phyloP scores from a whole-genome alignment of 1,139 yeast genomes.

The Saccharomyces hybrid region DNA sequence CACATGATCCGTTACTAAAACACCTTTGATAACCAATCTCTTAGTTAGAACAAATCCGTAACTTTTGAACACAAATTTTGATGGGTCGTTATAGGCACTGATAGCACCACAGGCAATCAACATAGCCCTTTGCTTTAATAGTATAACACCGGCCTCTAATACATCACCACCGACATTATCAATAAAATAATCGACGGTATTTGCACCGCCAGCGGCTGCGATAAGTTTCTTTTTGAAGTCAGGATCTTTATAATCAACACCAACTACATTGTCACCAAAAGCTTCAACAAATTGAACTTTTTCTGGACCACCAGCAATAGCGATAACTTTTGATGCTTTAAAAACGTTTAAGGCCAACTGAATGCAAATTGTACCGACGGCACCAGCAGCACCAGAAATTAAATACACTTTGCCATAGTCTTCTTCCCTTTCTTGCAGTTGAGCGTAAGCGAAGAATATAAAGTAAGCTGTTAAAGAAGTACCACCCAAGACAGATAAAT shows the following conservation, averaged over 20 bases:
- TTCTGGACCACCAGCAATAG: constrained; percentile 54
- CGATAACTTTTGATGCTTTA: constrained; percentile 51
- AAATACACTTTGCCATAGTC: constrained; percentile 38
- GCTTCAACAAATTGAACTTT: constrained; percentile 49
- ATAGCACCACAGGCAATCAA: constrained; percentile 58
- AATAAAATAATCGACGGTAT: constrained; percentile 40
- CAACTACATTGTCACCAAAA: constrained; percentile 47
- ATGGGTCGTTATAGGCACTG: constrained; percentile 45
- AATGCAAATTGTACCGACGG: constrained; percentile 54
- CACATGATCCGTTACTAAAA: constrained; percentile 36
- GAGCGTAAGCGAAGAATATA: constrained; percentile 42
- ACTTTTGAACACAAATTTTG: constrained; percentile 32
- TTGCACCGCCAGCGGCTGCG: constrained; percentile 40
- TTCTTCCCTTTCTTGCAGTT: constrained; percentile 31
- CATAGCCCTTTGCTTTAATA: constrained; percentile 38
- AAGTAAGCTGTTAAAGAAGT: constrained; percentile 59
- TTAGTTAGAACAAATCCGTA: constrained; percentile 43
- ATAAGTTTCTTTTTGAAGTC: constrained; percentile 38
- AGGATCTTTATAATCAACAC: constrained; percentile 47
- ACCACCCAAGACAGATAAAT: constrained; percentile 44
- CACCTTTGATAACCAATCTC: constrained; percentile 44
- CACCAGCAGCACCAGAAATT: constrained; percentile 65
- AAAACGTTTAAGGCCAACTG: constrained; percentile 50
- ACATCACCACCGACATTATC: constrained; percentile 63
- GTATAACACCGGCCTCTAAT: constrained; percentile 40